These are phyloP conservation scores for Epichloe typhina DNA, from an alignment of 2,329 filamentous ascomycete genomes.

Conservation along the genomic window DNA sequence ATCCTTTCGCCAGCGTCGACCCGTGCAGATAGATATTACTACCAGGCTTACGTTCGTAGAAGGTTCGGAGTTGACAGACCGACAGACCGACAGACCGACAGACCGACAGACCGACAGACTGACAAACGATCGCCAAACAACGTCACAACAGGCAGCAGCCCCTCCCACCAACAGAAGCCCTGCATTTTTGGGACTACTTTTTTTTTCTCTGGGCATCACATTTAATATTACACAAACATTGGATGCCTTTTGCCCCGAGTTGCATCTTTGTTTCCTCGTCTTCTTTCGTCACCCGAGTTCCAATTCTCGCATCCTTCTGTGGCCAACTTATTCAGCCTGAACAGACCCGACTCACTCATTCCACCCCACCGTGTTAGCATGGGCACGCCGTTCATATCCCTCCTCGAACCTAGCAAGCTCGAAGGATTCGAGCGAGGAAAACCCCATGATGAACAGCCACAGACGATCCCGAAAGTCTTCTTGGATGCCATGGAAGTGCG, in stretches of 20 bases:
- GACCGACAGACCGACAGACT: neutral
- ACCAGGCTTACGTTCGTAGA: too few relatives aligned
- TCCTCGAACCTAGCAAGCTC: slow-evolving; percentile 35
- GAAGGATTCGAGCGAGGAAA: slow-evolving; percentile 30
- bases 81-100: too few relatives aligned
- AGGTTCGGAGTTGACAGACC: too few relatives aligned
- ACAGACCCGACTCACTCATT: neutral
- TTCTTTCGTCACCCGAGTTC: too few relatives aligned
- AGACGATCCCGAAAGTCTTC: slow-evolving; percentile 40
- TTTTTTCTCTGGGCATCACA: neutral
- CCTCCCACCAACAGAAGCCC: neutral
- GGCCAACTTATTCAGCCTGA: neutral
- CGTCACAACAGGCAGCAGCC: neutral
- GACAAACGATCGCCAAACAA: neutral
- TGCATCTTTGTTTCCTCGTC: neutral
- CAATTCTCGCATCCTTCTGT: neutral
- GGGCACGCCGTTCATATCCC: slow-evolving; percentile 36
- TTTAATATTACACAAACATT: too few relatives aligned
- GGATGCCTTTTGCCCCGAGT: too few relatives aligned
- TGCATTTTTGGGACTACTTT: neutral
- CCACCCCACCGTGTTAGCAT: slow-evolving; percentile 15
- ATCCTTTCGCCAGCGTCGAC: neutral
- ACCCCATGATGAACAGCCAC: slow-evolving; percentile 29
- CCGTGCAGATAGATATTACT: too few relatives aligned
- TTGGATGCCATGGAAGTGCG: slow-evolving; percentile 51